phyloP scores from a whole-genome alignment of 495 filamentous ascomycete genomes.

The Aspergillus asperescens region DNA sequence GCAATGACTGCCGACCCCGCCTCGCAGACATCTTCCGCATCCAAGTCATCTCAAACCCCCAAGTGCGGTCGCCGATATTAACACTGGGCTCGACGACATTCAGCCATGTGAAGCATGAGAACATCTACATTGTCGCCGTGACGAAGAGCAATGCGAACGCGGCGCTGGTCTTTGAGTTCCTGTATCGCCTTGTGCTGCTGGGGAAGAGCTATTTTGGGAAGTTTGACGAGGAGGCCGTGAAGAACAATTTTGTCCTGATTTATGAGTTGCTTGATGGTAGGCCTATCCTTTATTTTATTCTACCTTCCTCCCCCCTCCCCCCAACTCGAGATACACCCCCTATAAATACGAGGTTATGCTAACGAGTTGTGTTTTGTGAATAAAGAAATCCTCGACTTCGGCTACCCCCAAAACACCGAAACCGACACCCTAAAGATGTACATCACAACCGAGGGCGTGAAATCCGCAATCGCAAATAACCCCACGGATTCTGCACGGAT shows the following conservation, averaged over 20 bases:
- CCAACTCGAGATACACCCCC: neutral
- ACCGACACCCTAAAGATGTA: conserved; percentile 99
- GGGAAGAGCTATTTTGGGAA: conserved; percentile 97
- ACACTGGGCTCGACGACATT: conserved; percentile 97
- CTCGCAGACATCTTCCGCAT: conserved; percentile 99
- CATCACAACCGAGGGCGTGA: conserved; percentile 98
- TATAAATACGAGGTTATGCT: neutral
- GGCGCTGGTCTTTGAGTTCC: conserved; percentile 95
- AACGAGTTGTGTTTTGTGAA: neutral
- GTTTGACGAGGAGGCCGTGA: conserved; percentile 98
- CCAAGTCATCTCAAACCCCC: conserved; percentile 97
- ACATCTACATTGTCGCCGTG: conserved; percentile 96
- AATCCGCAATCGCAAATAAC: conserved; percentile 77
- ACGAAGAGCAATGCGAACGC: conserved; percentile 99
- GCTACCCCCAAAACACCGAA: conserved; percentile 98
- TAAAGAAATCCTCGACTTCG: conserved; percentile 95
- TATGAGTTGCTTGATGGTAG: conserved; percentile 96
- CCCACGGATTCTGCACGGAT: conserved; percentile 80
- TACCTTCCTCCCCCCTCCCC: neutral
- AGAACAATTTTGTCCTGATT: conserved; percentile 98
- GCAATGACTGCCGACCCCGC: conserved; percentile 92
- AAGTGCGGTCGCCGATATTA: conserved; percentile 95
- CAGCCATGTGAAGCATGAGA: conserved; percentile 99
- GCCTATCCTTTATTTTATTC: too few species aligned
- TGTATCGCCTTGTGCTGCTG: conserved; percentile 85